Evolutionary conservation across 129 eudicot species (phyloP), one percentile per base, ranked within the genome.

Genomic region (Artemisia argyi): DNA sequence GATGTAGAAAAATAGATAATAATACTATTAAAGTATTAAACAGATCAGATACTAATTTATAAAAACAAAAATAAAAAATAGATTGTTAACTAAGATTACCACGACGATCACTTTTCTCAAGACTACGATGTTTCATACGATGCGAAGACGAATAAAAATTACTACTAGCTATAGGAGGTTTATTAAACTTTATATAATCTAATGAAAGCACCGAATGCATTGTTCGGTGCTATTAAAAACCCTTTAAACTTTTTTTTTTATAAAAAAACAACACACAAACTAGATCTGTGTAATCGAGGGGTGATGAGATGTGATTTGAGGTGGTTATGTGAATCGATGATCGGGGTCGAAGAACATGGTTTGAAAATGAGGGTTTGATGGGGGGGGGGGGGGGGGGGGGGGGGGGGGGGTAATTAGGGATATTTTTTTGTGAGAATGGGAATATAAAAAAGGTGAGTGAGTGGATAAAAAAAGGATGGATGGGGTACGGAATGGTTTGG

Each of bases 11-110:
- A 26, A 2, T n/a, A n/a, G 3, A 26, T 24, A 26, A 26, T 26
- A 26, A 26, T 3, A 2, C n/a, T n/a, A n/a, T n/a, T n/a, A n/a
- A n/a, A n/a, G n/a, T n/a, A n/a, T n/a, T n/a, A n/a, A n/a, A n/a
- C n/a, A n/a, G n/a, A n/a, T n/a, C n/a, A n/a, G n/a, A n/a, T n/a
- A 26, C 4, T 26, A 26, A 26, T 2, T 28, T 28, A n/a, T n/a
- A 28, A 28, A 69, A 73, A 68, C 68, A 17, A n/a, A 65, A 14
- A 44, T 20, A 67, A 47, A 17, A 50, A 4, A 48, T 18, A 20
- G 54, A 87, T 68, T 63, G 91, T 87, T 92, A 92, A 83, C 96
- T 92, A 89, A 89, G 85, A 87, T 92, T 89, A 89, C 98, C 98
- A 83, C 96, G 98, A 84, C 98, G 94, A 86, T 92, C 91, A 55